Evolutionary conservation across 306 rosid species (phyloP).

Genomic region (Pyrus bretschneideri): DNA sequence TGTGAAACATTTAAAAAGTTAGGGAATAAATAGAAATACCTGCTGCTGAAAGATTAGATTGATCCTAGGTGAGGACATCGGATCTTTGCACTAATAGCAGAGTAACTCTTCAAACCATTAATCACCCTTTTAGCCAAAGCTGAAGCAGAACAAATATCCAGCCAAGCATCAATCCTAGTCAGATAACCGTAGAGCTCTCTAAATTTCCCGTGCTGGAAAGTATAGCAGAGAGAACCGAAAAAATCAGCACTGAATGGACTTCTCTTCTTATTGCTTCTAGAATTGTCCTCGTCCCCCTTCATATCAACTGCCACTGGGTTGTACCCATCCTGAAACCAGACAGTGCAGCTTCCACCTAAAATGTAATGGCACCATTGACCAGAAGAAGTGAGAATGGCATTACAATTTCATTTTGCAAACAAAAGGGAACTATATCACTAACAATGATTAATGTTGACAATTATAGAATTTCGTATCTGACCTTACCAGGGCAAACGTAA

Average conservation of each 20-base stretch:
- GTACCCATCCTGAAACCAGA: slow-evolving; percentile 37
- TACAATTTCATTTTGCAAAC: not conserved
- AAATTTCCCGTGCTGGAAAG: slow-evolving; percentile 72
- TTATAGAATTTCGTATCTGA: not conserved
- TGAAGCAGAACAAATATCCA: slow-evolving; percentile 72
- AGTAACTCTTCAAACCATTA: slow-evolving; percentile 42
- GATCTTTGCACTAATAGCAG: slow-evolving; percentile 16
- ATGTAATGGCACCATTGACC: slow-evolving; percentile 2
- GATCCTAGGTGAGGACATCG: slow-evolving; percentile 18
- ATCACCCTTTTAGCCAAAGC: slow-evolving; percentile 52
- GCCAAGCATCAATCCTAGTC: slow-evolving; percentile 74
- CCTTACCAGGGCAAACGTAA: not conserved
- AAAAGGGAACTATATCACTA: not conserved
- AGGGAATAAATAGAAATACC: slow-evolving; percentile 28
- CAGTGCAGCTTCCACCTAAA: slow-evolving; percentile 39
- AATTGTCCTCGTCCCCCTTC: slow-evolving; percentile 2
- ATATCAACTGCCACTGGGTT: slow-evolving; percentile 17
- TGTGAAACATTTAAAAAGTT: not conserved
- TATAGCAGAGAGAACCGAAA: slow-evolving; percentile 72
- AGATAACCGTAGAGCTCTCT: slow-evolving; percentile 45
- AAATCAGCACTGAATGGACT: slow-evolving; percentile 46
- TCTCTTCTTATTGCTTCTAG: slow-evolving; percentile 18
- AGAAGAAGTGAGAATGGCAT: slow-evolving; percentile 1
- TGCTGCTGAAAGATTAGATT: slow-evolving; percentile 86
- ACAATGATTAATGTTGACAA: not conserved